Base-by-base conservation (phyloP, 495 filamentous ascomycete genomes). In the Podospora anserina region DNA sequence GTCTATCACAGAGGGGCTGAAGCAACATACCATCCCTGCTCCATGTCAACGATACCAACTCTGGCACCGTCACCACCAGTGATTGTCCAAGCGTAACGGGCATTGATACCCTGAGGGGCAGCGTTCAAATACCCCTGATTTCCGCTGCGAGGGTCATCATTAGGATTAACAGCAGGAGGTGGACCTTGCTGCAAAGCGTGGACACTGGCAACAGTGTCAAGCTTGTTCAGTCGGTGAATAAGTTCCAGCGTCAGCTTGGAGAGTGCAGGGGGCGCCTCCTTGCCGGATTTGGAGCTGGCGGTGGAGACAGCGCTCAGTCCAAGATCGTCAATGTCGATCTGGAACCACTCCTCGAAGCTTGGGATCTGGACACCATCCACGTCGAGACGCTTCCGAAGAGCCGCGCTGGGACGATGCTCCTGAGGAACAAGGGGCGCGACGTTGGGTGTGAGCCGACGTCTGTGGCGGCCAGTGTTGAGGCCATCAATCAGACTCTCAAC, bases 81-180 rank as follows among this genome's bases (percentile, higher is more conserved):
- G 4, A 69, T 60, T 3, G 44, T 57, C 71, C 71, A 73, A 5
- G 66, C 71, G 19, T 73, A 73, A 2, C 53, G 44, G 13, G 69
- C 71, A 39, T 73, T 49, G 39, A 73, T 73, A 6, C 71, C 71
- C 5, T 58, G 18, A 0, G 68, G 68, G 30, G 66, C 69, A 11
- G 69, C 61, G 44, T 70, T 63, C 1, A 73, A 53, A 61, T 73
- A 73, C 6, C 69, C 64, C 64, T 73, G 69, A 18, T 59, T 49
- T 1, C 4, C 16, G 60, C 30, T 66, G 15, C 63, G 68, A 4
- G 68, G 68, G 44, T 70, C 68, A 39, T 70, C 68, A 28, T 5
- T n/a, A 19, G 68, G 39, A 16, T 66, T 66, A 28, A 70, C 26
- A 1, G 59, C 59, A 34, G 67, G 67, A 5, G 67, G 67, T 16